Percentiles rank a stretch among this genome's conserved stretches.
Conservation (phyloP, 192 early-diverging fungal species). For the Entomortierella beljakovae region DNA sequence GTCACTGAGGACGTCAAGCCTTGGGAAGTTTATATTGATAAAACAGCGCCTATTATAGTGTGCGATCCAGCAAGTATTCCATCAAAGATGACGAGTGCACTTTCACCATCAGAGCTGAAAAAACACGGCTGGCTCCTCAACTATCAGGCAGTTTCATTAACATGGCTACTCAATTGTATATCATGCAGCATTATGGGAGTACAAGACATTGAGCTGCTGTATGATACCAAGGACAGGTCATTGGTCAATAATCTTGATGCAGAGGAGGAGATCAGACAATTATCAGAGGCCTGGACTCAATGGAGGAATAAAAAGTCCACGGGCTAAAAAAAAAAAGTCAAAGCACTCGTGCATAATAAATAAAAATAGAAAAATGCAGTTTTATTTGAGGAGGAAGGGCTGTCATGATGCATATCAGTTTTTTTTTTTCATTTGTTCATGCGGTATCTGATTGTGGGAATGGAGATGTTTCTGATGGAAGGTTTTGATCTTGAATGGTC, state of each 20-base stretch:
- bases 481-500: constrained; percentile 32
- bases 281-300: background rate
- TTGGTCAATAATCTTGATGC: background rate
- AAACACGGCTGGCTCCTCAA: constrained; percentile 31
- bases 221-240: background rate
- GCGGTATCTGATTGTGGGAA: background rate
- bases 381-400: no score
- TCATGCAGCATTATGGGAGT: constrained; percentile 25
- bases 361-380: no score
- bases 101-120: constrained; percentile 19
- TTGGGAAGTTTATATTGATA: constrained; percentile 21
- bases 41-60: constrained; percentile 22
- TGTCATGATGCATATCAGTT: no score
- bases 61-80: constrained; percentile 23
- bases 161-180: constrained; percentile 27
- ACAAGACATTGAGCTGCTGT: constrained; percentile 8
- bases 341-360: no score
- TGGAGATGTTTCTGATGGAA: background rate
- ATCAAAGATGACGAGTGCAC: background rate
- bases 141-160: constrained; percentile 23
- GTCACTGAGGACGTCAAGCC: constrained; percentile 22
- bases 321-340: no score
- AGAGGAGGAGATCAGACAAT: background rate
- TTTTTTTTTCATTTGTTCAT: background rate
- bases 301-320: background rate